Evolutionary conservation across 177 flowering plant species (phyloP), one percentile per base, ranked within the genome.

Genomic region (Tripterygium wilfordii): DNA sequence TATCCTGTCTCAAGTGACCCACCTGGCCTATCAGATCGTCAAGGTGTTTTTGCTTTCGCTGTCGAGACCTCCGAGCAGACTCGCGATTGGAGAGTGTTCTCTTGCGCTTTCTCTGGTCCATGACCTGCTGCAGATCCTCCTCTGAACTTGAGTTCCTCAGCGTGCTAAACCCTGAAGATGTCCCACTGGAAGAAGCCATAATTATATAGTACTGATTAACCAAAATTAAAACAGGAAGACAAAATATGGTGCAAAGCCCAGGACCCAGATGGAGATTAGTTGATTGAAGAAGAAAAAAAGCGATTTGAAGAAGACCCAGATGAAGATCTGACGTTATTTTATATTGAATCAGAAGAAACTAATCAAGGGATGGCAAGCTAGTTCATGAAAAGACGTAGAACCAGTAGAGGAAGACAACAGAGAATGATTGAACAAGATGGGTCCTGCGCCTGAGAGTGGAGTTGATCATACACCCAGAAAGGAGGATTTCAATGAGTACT

Each of bases 381-480:
- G 46, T 36, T 71, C 48, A 62, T 65, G 80, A 75, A 44, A 75
- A 66, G 30, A 58, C 60, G 48, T 75, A 71, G 54, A 75, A 75
- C 80, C 77, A 75, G 74, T 75, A 69, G 57, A 75, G 77, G 61
- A 75, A 75, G 25, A 61, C 69, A 45, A 75, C 77, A 18, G 80
- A 75, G 63, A 75, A 68, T 14, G 80, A 75, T 50, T 71, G 80
- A 54, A 71, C 74, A 3, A 75, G 57, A 46, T 60, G 71, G 48
- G 68, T 66, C 21, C 74, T 45, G 49, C 73, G 74, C 10, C 67
- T 40, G 30, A 68, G 69, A 7, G 61, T 42, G 30, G 69, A 58
- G 32, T 65, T 61, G 21, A 65, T 45, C 55, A 51, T 65, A 50
- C 54, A 65, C 33, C 73, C 74, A 30, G 69, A 67, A 35, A 57